Conservation (phyloP, 371 early-diverging fungal species). For the Nematocida sp. region DNA sequence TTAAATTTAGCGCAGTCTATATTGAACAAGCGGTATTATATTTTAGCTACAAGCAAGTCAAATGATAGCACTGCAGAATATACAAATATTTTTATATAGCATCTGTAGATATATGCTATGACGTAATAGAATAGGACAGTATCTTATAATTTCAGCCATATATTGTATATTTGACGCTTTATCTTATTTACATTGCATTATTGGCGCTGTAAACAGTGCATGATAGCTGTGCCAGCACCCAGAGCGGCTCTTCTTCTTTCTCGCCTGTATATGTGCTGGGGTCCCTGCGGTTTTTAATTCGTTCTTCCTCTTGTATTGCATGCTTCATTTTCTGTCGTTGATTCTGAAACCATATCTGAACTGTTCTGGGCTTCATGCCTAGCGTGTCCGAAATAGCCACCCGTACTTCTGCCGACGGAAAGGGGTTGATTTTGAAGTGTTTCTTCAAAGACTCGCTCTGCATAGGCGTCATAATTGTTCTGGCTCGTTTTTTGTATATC, state of each 20-base stretch:
- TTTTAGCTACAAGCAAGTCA: too few relatives aligned
- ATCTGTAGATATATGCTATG: too few relatives aligned
- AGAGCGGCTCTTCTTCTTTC: constrained; percentile 47
- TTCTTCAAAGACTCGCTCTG: constrained; percentile 55
- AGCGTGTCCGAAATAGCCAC: constrained; percentile 54
- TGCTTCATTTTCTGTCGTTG: constrained; percentile 62
- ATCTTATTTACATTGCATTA: constrained; percentile 35
- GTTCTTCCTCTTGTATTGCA: constrained; percentile 39
- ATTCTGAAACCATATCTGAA: constrained; percentile 66
- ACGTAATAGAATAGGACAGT: too few relatives aligned
- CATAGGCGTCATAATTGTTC: constrained; percentile 56
- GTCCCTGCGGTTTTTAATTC: constrained; percentile 20
- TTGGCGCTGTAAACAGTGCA: constrained; percentile 30
- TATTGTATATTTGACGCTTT: too few relatives aligned
- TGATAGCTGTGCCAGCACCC: constrained; percentile 47
- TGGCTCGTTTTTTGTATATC: constrained; percentile 50
- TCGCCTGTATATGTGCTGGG: constrained; percentile 15
- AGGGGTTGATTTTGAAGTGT: constrained; percentile 56
- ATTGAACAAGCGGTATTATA: too few relatives aligned
- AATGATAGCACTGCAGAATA: too few relatives aligned
- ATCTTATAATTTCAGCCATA: too few relatives aligned
- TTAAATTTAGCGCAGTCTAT: too few relatives aligned
- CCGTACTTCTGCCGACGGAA: constrained; percentile 60
- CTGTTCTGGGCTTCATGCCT: constrained; percentile 57
- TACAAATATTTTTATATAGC: too few relatives aligned